Evolutionary conservation across 2,329 filamentous ascomycete species (phyloP).

Genomic region (Venturia nashicola): DNA sequence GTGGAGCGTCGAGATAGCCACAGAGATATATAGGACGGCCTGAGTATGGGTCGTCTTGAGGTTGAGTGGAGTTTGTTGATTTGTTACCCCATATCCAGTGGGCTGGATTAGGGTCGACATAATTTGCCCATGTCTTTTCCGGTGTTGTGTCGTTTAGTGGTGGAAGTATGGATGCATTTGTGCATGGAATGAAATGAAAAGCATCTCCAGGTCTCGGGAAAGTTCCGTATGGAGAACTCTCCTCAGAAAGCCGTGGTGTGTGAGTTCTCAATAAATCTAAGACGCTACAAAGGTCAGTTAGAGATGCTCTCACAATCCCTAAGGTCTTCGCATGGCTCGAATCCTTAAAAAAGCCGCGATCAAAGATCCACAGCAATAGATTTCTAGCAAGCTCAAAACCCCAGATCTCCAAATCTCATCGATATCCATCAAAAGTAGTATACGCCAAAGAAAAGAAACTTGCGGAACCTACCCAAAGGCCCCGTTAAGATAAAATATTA

Average conservation of each 20-base stretch:
- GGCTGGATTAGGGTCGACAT: not conserved
- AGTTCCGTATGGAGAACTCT: not conserved
- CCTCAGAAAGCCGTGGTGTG: not conserved
- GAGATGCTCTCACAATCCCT: too few relatives aligned
- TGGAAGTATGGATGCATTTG: not conserved
- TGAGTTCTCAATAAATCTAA: not conserved
- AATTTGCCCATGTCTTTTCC: not conserved
- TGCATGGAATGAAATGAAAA: constrained; percentile 3
- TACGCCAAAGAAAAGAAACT: too few relatives aligned
- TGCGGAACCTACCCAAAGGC: not conserved
- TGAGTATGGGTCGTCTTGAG: not conserved
- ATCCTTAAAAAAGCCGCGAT: too few relatives aligned
- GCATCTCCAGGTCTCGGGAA: not conserved
- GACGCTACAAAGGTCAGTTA: not conserved
- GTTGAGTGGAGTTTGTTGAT: not conserved
- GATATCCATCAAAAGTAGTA: too few relatives aligned
- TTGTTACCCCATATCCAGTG: constrained; percentile 5
- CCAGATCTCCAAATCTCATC: too few relatives aligned
- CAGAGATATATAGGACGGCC: not conserved
- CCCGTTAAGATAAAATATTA: not conserved
- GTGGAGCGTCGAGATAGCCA: not conserved
- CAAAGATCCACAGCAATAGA: too few relatives aligned
- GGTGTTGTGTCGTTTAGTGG: not conserved
- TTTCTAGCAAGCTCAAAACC: too few relatives aligned
- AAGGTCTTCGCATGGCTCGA: too few relatives aligned